Conservation (phyloP, 192 early-diverging fungal species). For the Coemansia sp. region DNA sequence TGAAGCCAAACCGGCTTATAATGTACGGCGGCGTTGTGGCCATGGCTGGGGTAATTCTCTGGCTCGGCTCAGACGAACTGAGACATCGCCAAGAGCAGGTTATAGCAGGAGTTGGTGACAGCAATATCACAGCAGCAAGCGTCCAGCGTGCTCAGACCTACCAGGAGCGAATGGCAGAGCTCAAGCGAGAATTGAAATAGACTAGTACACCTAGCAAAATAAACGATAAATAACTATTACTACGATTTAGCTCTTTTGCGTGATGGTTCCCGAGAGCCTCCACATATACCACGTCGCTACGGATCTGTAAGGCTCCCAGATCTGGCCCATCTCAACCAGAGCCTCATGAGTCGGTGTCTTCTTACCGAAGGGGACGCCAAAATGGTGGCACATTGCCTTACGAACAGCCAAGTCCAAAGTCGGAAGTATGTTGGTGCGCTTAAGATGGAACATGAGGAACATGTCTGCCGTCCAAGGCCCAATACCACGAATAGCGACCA, state of each 20-base stretch:
- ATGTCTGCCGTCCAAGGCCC: constrained; percentile 74
- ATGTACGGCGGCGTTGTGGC: constrained; percentile 47
- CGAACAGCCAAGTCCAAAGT: constrained; percentile 66
- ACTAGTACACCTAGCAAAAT: not conserved
- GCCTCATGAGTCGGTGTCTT: constrained; percentile 57
- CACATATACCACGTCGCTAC: constrained; percentile 73
- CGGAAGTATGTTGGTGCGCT: constrained; percentile 71
- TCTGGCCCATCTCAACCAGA: constrained; percentile 58
- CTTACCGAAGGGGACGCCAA: constrained; percentile 56
- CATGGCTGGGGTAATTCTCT: constrained; percentile 37
- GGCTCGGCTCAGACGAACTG: constrained; percentile 47
- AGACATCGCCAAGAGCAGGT: constrained; percentile 26
- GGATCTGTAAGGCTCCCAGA: constrained; percentile 68
- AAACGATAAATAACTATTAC: constrained; percentile 10
- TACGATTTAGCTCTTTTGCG: constrained; percentile 29
- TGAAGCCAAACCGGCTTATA: constrained; percentile 49
- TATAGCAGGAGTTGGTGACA: not conserved
- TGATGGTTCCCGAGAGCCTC: constrained; percentile 49
- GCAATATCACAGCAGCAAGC: not conserved
- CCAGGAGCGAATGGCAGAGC: constrained; percentile 45
- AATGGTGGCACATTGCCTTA: constrained; percentile 67
- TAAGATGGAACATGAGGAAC: constrained; percentile 74
- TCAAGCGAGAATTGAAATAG: constrained; percentile 27
- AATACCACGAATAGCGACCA: constrained; percentile 67
- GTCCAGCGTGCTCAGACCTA: constrained; percentile 34